Base-by-base conservation (phyloP, 2,329 filamentous ascomycete species). In the Colletotrichum musicola region DNA sequence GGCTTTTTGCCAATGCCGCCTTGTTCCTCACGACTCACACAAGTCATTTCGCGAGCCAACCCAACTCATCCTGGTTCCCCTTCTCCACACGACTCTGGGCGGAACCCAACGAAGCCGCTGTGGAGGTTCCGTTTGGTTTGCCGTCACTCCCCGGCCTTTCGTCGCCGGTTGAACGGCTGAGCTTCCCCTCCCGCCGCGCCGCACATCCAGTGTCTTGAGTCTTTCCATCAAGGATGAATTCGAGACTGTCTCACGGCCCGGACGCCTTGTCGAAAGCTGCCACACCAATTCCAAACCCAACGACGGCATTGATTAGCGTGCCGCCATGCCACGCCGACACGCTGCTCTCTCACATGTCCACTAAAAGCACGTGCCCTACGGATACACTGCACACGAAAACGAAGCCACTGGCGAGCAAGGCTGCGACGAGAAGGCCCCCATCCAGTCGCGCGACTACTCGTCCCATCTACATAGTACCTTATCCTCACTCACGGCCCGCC, bases 101-200 rank as follows among this genome's bases (percentile, higher is more conserved):
- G 49, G 62, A 60, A 68, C 55, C 51, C 65, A 46, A 56, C 55
- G 55, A 68, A 50, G 55, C 65, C 55, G 65, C 65, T 68, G 62
- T 65, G 65, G 65, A 68, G 62, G 62, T 57, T 57, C 65, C 65
- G 61, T 68, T 65, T 68, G 62, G 55, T 51, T 59, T 56, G 62
- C 65, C 65, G 65, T 53, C 38, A 35, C 61, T 55, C 49, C 61
- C 65, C 61, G 54, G 27, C 47, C 62, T 55, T 59, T 59, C 50
- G 25, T 54, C 54, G 54, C 61, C 61, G 54, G 65, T 49, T 64
- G 65, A 68, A 56, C 55, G 65, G 62, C 62, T 65, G 65, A 61
- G 62, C 55, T 60, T 40, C 53, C 27, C 42, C 61, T 68, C 65
- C 42, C 65, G 49, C 47, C 54, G 49, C 35, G 53, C 53, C 50